Conservation (phyloP, 2,329 filamentous ascomycete genomes). For the Ophiocordyceps camponoti-floridani region DNA sequence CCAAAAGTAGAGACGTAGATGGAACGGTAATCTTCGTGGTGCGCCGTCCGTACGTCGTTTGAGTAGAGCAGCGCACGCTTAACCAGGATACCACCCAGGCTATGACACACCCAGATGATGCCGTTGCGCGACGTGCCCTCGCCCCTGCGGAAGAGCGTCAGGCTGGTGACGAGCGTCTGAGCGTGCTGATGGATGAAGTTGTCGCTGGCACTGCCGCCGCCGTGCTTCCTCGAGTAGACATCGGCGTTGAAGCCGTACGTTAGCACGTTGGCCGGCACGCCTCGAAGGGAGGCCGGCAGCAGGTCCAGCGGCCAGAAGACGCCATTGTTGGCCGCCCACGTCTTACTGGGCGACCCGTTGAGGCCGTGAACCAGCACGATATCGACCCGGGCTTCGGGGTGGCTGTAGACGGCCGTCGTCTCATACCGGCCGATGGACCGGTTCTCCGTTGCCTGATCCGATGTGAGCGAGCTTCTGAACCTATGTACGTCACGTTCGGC, state of each 20-base stretch:
- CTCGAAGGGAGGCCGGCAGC: slow-evolving; percentile 39
- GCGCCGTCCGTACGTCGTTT: slow-evolving; percentile 37
- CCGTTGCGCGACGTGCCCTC: slow-evolving; percentile 40
- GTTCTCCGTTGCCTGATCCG: slow-evolving; percentile 18
- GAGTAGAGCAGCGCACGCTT: slow-evolving; percentile 55
- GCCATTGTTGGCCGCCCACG: slow-evolving; percentile 39
- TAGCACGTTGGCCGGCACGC: slow-evolving; percentile 42
- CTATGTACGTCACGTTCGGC: background rate
- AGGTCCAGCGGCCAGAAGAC: slow-evolving; percentile 55
- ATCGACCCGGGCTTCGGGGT: slow-evolving; percentile 40
- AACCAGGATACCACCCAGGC: slow-evolving; percentile 53
- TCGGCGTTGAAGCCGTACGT: slow-evolving; percentile 64
- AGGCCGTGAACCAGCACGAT: slow-evolving; percentile 56
- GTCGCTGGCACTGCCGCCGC: slow-evolving; percentile 40
- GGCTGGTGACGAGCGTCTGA: slow-evolving; percentile 44
- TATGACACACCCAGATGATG: slow-evolving; percentile 63
- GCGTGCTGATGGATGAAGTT: slow-evolving; percentile 55
- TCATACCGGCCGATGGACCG: slow-evolving; percentile 28
- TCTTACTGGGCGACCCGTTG: slow-evolving; percentile 46
- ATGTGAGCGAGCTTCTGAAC: background rate
- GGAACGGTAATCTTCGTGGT: slow-evolving; percentile 46
- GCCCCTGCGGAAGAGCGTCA: slow-evolving; percentile 44
- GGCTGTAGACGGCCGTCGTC: slow-evolving; percentile 38
- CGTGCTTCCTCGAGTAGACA: slow-evolving; percentile 29
- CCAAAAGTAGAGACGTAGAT: slow-evolving; percentile 61